Evolutionary conservation across 495 filamentous ascomycete genomes (phyloP).

Genomic region (Podospora fimiseda): DNA sequence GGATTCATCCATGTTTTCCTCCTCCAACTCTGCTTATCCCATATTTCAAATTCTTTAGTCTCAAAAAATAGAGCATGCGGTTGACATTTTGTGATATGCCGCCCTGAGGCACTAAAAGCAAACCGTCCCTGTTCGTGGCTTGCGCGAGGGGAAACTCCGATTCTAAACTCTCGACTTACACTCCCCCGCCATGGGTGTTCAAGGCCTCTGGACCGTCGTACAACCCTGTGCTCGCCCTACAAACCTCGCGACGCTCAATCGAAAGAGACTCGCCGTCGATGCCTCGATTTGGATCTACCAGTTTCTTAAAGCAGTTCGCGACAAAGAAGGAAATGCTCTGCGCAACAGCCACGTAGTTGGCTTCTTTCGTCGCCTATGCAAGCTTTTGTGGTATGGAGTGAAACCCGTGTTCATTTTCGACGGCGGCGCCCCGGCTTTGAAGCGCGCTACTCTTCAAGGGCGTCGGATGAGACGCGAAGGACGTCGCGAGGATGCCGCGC

Average conservation of each 20-base stretch:
- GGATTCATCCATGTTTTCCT: conserved; percentile 1
- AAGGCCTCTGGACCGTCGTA: conserved; percentile 90
- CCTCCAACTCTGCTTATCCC: not conserved
- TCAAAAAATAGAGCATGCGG: not conserved
- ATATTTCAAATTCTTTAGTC: not conserved
- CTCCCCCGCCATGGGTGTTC: conserved; percentile 76
- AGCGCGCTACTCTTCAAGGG: conserved; percentile 79
- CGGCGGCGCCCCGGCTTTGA: conserved; percentile 84
- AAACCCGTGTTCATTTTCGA: conserved; percentile 97
- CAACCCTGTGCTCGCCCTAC: conserved; percentile 86
- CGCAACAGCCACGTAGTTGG: conserved; percentile 93
- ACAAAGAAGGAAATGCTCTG: conserved; percentile 95
- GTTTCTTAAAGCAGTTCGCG: conserved; percentile 95
- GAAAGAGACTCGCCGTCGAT: conserved; percentile 91
- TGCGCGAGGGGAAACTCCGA: not conserved
- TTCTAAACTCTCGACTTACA: not conserved
- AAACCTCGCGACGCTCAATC: conserved; percentile 91
- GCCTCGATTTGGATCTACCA: conserved; percentile 99
- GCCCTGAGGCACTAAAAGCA: not conserved
- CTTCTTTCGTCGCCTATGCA: conserved; percentile 97
- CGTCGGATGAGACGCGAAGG: conserved; percentile 80
- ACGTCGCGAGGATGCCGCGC: conserved; percentile 81
- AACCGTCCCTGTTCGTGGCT: not conserved
- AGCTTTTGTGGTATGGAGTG: conserved; percentile 93
- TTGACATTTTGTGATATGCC: not conserved